A percentile compares a stretch with the other conserved stretches of the same genome.
Conservation (phyloP, 2,329 filamentous ascomycete species). For the Xylaria sp. region DNA sequence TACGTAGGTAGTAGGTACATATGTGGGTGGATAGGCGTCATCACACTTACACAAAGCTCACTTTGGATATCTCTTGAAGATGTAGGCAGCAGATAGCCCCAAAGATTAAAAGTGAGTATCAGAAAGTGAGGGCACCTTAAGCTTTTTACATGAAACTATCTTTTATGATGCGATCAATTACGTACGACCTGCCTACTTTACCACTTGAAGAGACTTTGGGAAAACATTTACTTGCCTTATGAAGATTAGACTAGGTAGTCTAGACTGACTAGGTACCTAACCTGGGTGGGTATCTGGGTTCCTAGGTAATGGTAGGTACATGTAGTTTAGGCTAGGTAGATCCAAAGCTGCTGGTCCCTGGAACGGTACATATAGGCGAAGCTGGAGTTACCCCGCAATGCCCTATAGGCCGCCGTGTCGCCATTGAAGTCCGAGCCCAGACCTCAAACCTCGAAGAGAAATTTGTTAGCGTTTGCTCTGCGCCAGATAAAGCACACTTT, state of each 20-base stretch:
- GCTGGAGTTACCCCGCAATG: conserved; percentile 16
- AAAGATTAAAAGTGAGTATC: no score
- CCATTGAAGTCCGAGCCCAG: not conserved
- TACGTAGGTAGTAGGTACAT: not conserved
- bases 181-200: not conserved
- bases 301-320: no score
- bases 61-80: no score
- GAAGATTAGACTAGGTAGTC: not conserved
- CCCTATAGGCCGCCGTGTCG: not conserved
- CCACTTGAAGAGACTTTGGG: no score
- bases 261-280: no score
- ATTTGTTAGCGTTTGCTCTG: conserved; percentile 1
- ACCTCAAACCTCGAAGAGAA: not conserved
- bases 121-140: no score
- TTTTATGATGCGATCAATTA: not conserved
- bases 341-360: not conserved
- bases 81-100: no score
- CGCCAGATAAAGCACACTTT: not conserved
- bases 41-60: no score
- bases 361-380: not conserved
- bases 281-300: no score
- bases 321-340: not conserved
- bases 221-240: not conserved
- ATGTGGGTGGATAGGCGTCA: not conserved
- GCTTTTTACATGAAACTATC: no score